phyloP scores from a whole-genome alignment of 345 rosid species.

The Brassica carinata region DNA sequence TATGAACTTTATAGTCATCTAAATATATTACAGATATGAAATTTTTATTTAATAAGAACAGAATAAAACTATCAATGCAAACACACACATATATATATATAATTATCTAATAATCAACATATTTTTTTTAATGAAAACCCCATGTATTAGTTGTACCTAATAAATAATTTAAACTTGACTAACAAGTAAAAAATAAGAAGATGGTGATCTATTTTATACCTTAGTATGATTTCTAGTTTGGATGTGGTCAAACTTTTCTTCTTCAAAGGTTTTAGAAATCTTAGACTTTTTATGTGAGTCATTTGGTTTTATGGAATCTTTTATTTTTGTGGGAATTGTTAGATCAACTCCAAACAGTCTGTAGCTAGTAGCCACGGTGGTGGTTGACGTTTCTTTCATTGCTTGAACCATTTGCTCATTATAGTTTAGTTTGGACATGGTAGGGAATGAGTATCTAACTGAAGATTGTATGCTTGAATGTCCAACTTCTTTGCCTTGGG shows the following conservation, averaged over 20 bases:
- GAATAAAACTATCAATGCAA: no score
- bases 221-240: background rate
- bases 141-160: background rate
- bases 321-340: background rate
- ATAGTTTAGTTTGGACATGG: no score
- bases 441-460: background rate
- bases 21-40: background rate
- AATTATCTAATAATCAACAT: background rate
- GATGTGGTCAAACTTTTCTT: background rate
- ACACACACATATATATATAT: no score
- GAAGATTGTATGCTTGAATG: background rate
- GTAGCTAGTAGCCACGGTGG: background rate
- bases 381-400: background rate
- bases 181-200: background rate
- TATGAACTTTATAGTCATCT: background rate
- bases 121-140: no score
- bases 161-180: background rate
- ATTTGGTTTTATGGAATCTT: background rate
- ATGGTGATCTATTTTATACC: background rate
- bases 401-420: background rate
- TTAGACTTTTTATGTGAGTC: background rate
- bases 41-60: no score
- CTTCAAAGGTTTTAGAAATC: background rate
- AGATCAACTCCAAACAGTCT: background rate
- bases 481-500: background rate